Evolutionary conservation across 2,329 filamentous ascomycete genomes (phyloP).

Genomic region (Hypoxylon sp.): DNA sequence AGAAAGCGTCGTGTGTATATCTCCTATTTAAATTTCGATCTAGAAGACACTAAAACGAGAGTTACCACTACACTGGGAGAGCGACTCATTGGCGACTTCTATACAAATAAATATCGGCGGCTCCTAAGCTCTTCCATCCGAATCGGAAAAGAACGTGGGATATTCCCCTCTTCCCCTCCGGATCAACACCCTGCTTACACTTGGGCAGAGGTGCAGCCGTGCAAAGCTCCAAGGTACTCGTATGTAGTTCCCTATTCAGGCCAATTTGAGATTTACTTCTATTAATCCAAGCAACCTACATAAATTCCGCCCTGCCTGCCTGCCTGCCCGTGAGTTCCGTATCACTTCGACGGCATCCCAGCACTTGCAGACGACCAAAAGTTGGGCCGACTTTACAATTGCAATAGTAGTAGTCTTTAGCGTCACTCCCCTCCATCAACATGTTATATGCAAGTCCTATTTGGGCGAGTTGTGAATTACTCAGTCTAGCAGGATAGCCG

Average conservation of each 20-base stretch:
- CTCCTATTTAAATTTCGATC: constrained; percentile 32
- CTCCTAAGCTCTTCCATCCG: constrained; percentile 37
- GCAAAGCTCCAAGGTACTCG: constrained; percentile 40
- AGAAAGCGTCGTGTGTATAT: constrained; percentile 24
- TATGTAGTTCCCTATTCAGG: constrained; percentile 45
- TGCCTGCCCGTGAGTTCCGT: constrained; percentile 41
- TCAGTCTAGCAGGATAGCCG: constrained; percentile 40
- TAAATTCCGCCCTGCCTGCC: constrained; percentile 25
- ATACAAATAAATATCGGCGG: constrained; percentile 10
- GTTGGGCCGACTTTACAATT: constrained; percentile 42
- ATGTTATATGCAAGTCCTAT: constrained; percentile 43
- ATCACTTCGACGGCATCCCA: constrained; percentile 37
- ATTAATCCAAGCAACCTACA: constrained; percentile 36
- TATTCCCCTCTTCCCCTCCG: constrained; percentile 36
- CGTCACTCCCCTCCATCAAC: constrained; percentile 48
- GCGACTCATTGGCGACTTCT: constrained; percentile 44
- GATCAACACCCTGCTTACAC: constrained; percentile 45
- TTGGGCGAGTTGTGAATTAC: constrained; percentile 37
- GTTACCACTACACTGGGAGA: constrained; percentile 42
- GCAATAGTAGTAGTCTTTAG: constrained; percentile 40
- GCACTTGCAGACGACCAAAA: constrained; percentile 40
- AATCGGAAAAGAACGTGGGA: constrained; percentile 43
- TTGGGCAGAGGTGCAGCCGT: constrained; percentile 48
- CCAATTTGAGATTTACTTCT: constrained; percentile 32
- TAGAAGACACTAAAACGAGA: constrained; percentile 36